Evolutionary conservation across 2,329 filamentous ascomycete species (phyloP).

Genomic region (Ceratocystis cubensis): DNA sequence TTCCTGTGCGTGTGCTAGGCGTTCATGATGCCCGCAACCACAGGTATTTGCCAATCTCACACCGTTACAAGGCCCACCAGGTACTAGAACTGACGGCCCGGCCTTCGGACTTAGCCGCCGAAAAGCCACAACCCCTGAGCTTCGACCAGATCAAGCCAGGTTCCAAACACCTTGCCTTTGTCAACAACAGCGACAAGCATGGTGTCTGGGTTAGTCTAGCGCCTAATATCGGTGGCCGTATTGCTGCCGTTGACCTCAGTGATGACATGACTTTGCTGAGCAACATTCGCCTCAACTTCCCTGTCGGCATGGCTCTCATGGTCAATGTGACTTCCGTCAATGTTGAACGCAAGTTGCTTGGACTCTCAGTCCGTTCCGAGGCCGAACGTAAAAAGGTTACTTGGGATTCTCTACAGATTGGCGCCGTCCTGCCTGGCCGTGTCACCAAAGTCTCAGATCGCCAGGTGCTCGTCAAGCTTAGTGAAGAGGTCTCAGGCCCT

Average conservation of each 20-base stretch:
- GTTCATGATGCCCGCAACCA: constrained; percentile 84
- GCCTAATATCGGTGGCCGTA: constrained; percentile 72
- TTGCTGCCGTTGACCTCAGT: constrained; percentile 71
- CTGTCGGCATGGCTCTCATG: constrained; percentile 75
- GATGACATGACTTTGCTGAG: constrained; percentile 71
- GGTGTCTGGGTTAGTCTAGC: constrained; percentile 85
- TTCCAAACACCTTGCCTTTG: constrained; percentile 63
- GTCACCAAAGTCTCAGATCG: constrained; percentile 78
- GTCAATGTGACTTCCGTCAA: constrained; percentile 69
- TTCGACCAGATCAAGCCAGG: constrained; percentile 62
- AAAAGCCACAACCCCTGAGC: constrained; percentile 41
- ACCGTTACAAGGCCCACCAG: constrained; percentile 65
- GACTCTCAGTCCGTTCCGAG: constrained; percentile 46
- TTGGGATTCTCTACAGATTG: constrained; percentile 59
- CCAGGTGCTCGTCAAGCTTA: constrained; percentile 73
- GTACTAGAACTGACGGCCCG: constrained; percentile 83
- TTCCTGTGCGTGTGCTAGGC: constrained; percentile 68
- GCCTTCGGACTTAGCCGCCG: constrained; percentile 46
- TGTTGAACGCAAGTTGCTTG: constrained; percentile 57
- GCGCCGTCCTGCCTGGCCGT: constrained; percentile 69
- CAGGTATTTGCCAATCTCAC: constrained; percentile 80
- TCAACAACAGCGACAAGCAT: constrained; percentile 76
- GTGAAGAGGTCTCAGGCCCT: constrained; percentile 64
- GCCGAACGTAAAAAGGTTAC: constrained; percentile 37
- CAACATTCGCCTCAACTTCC: constrained; percentile 68